Percentiles rank a stretch among this genome's conserved stretches.
Evolutionary conservation across 2,329 filamentous ascomycete species (phyloP).

Genomic region (Amesomyces nigricolor): DNA sequence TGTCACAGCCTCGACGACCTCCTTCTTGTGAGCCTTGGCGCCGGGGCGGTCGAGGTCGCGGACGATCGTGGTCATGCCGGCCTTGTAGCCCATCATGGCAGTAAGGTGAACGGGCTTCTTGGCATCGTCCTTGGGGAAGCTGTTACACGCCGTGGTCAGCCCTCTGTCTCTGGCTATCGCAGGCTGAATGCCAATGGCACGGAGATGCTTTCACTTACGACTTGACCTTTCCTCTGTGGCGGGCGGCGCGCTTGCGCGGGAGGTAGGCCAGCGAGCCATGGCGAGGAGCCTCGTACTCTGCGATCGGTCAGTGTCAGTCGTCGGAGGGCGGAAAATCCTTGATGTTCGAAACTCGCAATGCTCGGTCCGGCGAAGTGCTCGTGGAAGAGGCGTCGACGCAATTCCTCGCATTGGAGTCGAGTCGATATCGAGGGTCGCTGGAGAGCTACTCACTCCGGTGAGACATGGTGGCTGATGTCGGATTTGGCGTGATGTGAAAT

Average conservation of each 20-base stretch:
- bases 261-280: constrained; percentile 90
- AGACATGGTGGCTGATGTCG: constrained; percentile 28
- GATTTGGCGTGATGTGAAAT: constrained; percentile 24
- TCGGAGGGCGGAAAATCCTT: neutral
- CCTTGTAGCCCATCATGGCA: constrained; percentile 98
- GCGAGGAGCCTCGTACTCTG: constrained; percentile 43
- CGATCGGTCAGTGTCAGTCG: constrained; percentile 19
- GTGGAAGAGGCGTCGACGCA: neutral
- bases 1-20: constrained; percentile 83
- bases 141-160: constrained; percentile 35
- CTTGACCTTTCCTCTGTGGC: constrained; percentile 97
- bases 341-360: constrained; percentile 3
- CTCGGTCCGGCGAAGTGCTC: constrained; percentile 2
- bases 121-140: constrained; percentile 99
- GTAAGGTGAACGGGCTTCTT: constrained; percentile 99
- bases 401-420: constrained; percentile 11
- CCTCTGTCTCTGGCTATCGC: constrained; percentile 3
- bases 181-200: constrained; percentile 13
- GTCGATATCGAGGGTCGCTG: neutral
- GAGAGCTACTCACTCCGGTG: constrained; percentile 27
- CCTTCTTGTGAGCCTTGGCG: constrained; percentile 99
- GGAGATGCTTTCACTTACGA: constrained; percentile 58
- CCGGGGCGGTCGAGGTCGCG: constrained; percentile 98
- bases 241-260: constrained; percentile 85
- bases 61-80: constrained; percentile 99